Conservation (phyloP, 306 rosid genomes). For the Castanopsis chinensis region DNA sequence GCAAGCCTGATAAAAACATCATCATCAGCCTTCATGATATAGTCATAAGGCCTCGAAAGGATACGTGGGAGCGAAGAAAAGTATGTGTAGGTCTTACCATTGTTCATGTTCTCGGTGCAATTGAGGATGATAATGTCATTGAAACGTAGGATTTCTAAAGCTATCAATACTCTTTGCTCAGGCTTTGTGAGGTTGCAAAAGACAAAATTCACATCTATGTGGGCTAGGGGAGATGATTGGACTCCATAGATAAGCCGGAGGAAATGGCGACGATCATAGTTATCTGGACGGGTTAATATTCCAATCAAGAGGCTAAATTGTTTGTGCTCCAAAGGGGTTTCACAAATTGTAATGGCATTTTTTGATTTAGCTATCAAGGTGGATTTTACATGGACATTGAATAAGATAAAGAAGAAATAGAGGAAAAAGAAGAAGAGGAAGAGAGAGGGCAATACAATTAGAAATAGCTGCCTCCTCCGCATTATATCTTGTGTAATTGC, state of each 20-base stretch:
- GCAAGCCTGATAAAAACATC: conserved; percentile 26
- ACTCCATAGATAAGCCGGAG: conserved; percentile 32
- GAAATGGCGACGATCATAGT: conserved; percentile 23
- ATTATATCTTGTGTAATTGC: not conserved
- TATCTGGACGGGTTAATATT: conserved; percentile 23
- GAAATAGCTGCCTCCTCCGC: conserved; percentile 3
- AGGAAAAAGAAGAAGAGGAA: conserved; percentile 9
- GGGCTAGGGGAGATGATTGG: conserved; percentile 19
- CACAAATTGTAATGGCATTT: not conserved
- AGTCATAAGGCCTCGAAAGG: not conserved
- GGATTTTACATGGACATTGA: not conserved
- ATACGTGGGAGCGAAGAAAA: conserved; percentile 22
- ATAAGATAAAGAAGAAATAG: conserved; percentile 12
- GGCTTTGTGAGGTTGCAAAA: conserved; percentile 24
- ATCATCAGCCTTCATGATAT: conserved; percentile 33
- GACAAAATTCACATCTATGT: conserved; percentile 28
- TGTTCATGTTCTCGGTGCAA: conserved; percentile 34
- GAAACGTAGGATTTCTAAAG: conserved; percentile 22
- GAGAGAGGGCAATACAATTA: conserved; percentile 1
- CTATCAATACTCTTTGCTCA: conserved; percentile 15
- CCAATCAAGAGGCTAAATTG: conserved; percentile 28
- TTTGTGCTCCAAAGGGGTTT: not conserved
- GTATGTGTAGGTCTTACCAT: conserved; percentile 31
- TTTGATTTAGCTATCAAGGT: not conserved
- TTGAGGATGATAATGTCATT: conserved; percentile 27